These are phyloP conservation scores for Naganishia sp. DNA, from an alignment of 1,284 basidiomycete species.

Conservation along the genomic window DNA sequence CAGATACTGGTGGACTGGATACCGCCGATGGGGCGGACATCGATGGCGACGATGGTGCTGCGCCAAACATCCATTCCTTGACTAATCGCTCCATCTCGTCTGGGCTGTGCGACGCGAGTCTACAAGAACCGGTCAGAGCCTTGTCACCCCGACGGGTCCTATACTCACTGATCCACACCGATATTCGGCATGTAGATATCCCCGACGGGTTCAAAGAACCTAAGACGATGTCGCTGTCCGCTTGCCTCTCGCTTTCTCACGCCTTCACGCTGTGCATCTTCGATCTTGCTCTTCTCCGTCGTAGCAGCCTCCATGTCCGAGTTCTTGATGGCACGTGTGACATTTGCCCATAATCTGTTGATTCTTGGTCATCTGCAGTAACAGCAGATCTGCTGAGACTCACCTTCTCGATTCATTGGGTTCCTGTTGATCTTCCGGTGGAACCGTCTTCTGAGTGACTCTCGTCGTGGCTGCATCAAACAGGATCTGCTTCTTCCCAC, in stretches of 20 bases:
- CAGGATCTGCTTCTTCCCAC: slow-evolving; percentile 71
- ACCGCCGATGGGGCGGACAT: slow-evolving; percentile 27
- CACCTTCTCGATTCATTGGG: slow-evolving; percentile 82
- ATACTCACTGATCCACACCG: slow-evolving; percentile 59
- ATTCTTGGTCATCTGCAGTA: neutral
- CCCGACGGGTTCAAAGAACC: slow-evolving; percentile 75
- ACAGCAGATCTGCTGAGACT: slow-evolving; percentile 40
- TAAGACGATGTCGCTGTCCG: slow-evolving; percentile 62
- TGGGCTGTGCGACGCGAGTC: slow-evolving; percentile 69
- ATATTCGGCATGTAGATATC: slow-evolving; percentile 80
- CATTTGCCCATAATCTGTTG: slow-evolving; percentile 73
- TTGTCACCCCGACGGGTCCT: neutral
- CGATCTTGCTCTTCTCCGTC: slow-evolving; percentile 82
- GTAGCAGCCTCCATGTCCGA: slow-evolving; percentile 96
- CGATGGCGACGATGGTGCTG: slow-evolving; percentile 48
- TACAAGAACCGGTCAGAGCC: neutral
- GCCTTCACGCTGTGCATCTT: slow-evolving; percentile 85
- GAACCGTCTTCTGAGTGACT: slow-evolving; percentile 77
- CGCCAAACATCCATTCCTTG: slow-evolving; percentile 64
- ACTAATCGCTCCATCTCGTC: slow-evolving; percentile 64
- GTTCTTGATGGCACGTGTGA: slow-evolving; percentile 81
- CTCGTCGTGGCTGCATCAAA: slow-evolving; percentile 81
- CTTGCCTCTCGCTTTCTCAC: slow-evolving; percentile 75
- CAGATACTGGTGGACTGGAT: slow-evolving; percentile 36
- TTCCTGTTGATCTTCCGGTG: slow-evolving; percentile 84